A percentile compares a stretch with the other conserved stretches of the same genome.
Conservation (phyloP, 257 asterid genomes). For the Nicotiana tabacum region DNA sequence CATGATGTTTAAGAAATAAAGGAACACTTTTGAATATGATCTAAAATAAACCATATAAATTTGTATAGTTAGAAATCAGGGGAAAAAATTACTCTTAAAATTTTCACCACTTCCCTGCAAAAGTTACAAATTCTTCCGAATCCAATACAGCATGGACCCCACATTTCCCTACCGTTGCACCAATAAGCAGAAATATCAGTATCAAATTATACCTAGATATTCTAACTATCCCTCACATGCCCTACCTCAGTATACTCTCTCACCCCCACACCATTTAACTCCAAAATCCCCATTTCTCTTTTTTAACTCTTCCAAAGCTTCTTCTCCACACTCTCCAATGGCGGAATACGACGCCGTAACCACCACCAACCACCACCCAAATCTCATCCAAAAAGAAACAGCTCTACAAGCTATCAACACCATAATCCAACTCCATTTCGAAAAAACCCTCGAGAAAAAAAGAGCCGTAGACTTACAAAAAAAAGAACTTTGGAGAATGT, state of each 20-base stretch:
- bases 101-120: background rate
- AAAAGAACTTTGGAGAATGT: conserved; percentile 78
- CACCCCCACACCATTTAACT: background rate
- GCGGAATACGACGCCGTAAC: conserved; percentile 56
- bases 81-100: no score
- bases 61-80: no score
- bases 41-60: no score
- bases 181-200: background rate
- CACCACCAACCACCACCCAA: conserved; percentile 32
- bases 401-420: conserved; percentile 89
- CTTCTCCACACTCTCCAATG: conserved; percentile 32
- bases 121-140: background rate
- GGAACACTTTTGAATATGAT: no score
- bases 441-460: conserved; percentile 91
- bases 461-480: conserved; percentile 78
- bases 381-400: conserved; percentile 49
- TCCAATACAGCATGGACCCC: background rate
- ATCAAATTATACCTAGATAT: background rate
- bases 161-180: background rate
- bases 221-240: background rate
- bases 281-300: background rate
- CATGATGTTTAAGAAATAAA: no score
- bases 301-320: background rate
- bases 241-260: background rate
- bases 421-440: conserved; percentile 94